Evolutionary conservation across 306 rosid genomes (phyloP), one percentile per base, ranked within the genome.

Genomic region (Corylus avellana): DNA sequence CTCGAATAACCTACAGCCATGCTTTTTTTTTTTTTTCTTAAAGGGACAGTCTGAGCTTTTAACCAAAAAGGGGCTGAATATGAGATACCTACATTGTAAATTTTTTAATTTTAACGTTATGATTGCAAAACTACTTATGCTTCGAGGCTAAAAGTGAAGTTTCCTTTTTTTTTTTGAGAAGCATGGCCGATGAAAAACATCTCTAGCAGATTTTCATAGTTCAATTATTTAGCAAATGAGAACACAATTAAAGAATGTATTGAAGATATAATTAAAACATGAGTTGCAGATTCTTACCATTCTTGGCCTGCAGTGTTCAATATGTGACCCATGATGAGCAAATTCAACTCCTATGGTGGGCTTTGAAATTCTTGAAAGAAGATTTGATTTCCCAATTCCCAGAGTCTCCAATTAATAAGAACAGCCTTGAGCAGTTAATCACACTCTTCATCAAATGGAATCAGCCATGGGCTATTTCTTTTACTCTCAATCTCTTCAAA

Each of bases 291-390:
- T 47, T 54, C 6, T 17, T 77, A 92, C 97, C 98, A 91, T 79
- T 94, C 98, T 86, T 94, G 98, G 76, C 97, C 97, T 14, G 97
- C 98, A 72, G 98, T 94, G 86, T 94, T 97, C 98, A 97, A 94
- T 51, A 94, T 94, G 79, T 94, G 98, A 37, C 93, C 88, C 76
- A 91, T 94, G 94, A 94, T 83, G 79, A 94, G 90, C 12, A 68
- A 94, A 94, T 70, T 94, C 98, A 3, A 94, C 98, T 12, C 98
- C 98, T 18, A 94, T 94, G 70, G 98, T 94, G 0, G 98, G 97
- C 46, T 91, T 94, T 0, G 98, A 92, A 66, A 94, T 91, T 73
- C 98, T 86, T 58, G 98, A 87, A 7, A 94, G 90, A 74, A 94
- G 84, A 81, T 94, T 94, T 22, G 98, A 88, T 88, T 94, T 94